Conservation (phyloP, 805 yeast species). For the Saccharomycopsis synnaedendra region DNA sequence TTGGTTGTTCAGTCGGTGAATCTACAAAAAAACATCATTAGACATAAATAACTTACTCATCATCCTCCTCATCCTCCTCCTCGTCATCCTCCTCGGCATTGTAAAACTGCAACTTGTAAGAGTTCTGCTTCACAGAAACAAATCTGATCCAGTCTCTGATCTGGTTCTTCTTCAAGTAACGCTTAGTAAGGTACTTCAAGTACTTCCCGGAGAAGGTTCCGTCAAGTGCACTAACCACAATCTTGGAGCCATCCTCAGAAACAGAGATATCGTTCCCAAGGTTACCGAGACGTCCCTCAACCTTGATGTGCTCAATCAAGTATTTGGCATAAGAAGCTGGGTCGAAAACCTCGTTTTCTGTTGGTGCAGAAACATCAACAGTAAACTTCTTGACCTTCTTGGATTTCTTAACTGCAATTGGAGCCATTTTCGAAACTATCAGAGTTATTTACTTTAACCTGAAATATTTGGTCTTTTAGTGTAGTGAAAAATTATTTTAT, state of each 20-base stretch:
- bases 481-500: neutral
- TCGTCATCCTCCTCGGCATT: constrained; percentile 93
- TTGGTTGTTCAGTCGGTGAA: neutral
- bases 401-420: constrained; percentile 79
- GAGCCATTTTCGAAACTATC: constrained; percentile 56
- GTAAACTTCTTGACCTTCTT: constrained; percentile 82
- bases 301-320: constrained; percentile 98
- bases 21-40: neutral
- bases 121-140: constrained; percentile 89
- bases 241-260: constrained; percentile 75
- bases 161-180: constrained; percentile 99
- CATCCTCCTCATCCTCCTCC: constrained; percentile 88
- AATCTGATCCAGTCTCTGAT: constrained; percentile 99
- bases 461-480: constrained; percentile 13
- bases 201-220: constrained; percentile 99
- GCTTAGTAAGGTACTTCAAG: constrained; percentile 98
- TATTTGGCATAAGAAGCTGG: constrained; percentile 95
- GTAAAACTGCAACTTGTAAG: constrained; percentile 98
- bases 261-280: constrained; percentile 91
- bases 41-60: constrained; percentile 12
- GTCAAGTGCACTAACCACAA: constrained; percentile 79
- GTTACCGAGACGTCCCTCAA: constrained; percentile 93
- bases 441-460: constrained; percentile 16
- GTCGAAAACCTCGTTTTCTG: constrained; percentile 95
- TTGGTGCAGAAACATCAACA: constrained; percentile 95